Evolutionary conservation across 139 green algal genomes (phyloP).

Genomic region (Eudorina sp.): DNA sequence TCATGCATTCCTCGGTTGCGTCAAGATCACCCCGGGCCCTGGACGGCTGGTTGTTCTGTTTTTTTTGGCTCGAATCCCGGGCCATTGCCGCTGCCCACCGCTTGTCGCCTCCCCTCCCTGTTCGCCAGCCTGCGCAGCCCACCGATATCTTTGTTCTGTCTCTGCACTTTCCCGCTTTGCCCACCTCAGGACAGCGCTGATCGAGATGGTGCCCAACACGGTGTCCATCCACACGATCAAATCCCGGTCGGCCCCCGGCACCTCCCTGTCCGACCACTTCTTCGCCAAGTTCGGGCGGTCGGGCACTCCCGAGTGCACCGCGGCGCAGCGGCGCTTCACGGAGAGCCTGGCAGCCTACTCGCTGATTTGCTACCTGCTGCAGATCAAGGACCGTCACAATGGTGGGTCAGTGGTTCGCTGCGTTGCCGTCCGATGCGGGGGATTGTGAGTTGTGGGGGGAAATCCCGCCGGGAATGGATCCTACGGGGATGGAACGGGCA

Average conservation of each 20-base stretch:
- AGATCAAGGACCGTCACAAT: slow-evolving; percentile 96
- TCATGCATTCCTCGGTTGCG: not conserved
- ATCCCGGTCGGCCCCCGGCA: slow-evolving; percentile 58
- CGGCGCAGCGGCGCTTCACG: slow-evolving; percentile 91
- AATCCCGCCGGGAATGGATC: too few relatives aligned
- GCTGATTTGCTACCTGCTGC: slow-evolving; percentile 91
- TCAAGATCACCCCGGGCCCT: too few relatives aligned
- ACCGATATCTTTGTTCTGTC: too few relatives aligned
- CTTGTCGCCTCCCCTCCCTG: too few relatives aligned
- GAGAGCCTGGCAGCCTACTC: slow-evolving; percentile 92
- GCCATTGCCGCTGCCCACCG: too few relatives aligned
- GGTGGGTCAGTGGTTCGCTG: slow-evolving; percentile 75
- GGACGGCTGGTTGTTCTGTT: too few relatives aligned
- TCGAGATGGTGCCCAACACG: slow-evolving; percentile 96
- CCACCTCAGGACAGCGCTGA: slow-evolving; percentile 91
- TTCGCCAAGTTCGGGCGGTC: slow-evolving; percentile 72
- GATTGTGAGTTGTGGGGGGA: too few relatives aligned
- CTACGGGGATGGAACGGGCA: too few relatives aligned
- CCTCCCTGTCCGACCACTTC: slow-evolving; percentile 87
- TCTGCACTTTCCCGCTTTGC: too few relatives aligned
- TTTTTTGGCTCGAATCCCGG: too few relatives aligned
- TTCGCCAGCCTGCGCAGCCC: too few relatives aligned
- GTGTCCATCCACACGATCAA: slow-evolving; percentile 96
- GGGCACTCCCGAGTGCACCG: slow-evolving; percentile 71
- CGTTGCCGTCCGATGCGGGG: too few relatives aligned